Conservation (phyloP, 2,329 filamentous ascomycete species). For the Echinosphaeria canescens region DNA sequence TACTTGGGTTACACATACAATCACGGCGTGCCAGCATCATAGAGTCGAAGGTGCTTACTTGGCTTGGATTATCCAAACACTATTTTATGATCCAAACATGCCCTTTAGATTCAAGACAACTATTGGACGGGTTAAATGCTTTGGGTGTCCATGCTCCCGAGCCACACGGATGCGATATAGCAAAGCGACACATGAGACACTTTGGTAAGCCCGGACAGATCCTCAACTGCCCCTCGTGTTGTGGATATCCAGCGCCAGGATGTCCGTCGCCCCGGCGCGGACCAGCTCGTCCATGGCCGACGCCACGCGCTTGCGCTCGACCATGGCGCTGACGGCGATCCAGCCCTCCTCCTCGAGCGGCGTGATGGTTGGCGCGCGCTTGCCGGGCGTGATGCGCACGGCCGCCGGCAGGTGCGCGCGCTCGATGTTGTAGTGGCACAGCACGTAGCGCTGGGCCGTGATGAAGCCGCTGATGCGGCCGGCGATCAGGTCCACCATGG, state of each 20-base stretch:
- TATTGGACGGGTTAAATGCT: no score
- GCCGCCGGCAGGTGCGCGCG: conserved; percentile 44
- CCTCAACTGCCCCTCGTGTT: conserved; percentile 23
- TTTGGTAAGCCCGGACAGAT: no score
- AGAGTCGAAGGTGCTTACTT: no score
- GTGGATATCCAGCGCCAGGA: conserved; percentile 67
- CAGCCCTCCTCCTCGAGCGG: conserved; percentile 71
- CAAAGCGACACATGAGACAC: no score
- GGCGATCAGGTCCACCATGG: conserved; percentile 65
- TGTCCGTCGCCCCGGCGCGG: conserved; percentile 60
- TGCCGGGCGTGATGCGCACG: conserved; percentile 69
- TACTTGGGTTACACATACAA: no score
- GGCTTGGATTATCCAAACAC: no score
- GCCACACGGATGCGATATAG: no score
- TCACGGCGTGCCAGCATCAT: no score
- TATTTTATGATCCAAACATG: no score
- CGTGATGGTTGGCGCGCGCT: conserved; percentile 84
- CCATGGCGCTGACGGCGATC: conserved; percentile 92
- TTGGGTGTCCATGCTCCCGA: no score
- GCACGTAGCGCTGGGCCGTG: conserved; percentile 78
- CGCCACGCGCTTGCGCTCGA: conserved; percentile 70
- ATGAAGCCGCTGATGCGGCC: conserved; percentile 85
- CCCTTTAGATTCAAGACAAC: no score
- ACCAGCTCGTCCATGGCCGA: conserved; percentile 70
- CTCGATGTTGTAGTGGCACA: conserved; percentile 92